These are phyloP conservation scores for Saccharomyces hybrid DNA, from an alignment of 1,139 yeast genomes.

Conservation along the genomic window DNA sequence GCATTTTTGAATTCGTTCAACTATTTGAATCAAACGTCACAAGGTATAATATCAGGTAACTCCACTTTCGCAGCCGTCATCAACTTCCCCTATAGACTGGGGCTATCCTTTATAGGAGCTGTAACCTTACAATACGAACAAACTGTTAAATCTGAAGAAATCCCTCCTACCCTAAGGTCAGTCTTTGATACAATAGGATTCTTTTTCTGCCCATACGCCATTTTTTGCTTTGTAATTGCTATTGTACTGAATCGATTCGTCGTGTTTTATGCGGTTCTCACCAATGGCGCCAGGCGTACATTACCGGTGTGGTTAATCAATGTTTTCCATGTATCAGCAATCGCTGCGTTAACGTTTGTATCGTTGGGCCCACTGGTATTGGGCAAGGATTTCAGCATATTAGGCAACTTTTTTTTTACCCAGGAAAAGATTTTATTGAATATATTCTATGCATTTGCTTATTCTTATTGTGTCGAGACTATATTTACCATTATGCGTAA, in stretches of 20 bases:
- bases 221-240: slow-evolving; percentile 21
- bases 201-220: slow-evolving; percentile 19
- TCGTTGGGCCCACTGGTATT: slow-evolving; percentile 6
- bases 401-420: slow-evolving; percentile 5
- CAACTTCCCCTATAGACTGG: slow-evolving; percentile 19
- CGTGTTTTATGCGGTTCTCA: slow-evolving; percentile 12
- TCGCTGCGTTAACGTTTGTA: slow-evolving; percentile 4
- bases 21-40: slow-evolving; percentile 17
- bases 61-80: slow-evolving; percentile 10
- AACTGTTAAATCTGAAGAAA: slow-evolving; percentile 5
- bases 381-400: neutral
- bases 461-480: slow-evolving; percentile 27
- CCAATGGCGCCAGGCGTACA: slow-evolving; percentile 6
- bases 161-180: slow-evolving; percentile 6
- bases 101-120: slow-evolving; percentile 17
- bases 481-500: slow-evolving; percentile 23
- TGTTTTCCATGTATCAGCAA: slow-evolving; percentile 12
- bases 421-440: neutral
- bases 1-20: slow-evolving; percentile 1
- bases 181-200: slow-evolving; percentile 14
- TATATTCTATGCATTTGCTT: slow-evolving; percentile 11
- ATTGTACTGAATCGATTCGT: slow-evolving; percentile 19
- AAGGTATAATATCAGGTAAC: slow-evolving; percentile 11
- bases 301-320: slow-evolving; percentile 13
- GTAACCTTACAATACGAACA: slow-evolving; percentile 14